Base-by-base conservation (phyloP, 768 basidiomycete species). In the Clathrus columnatus region DNA sequence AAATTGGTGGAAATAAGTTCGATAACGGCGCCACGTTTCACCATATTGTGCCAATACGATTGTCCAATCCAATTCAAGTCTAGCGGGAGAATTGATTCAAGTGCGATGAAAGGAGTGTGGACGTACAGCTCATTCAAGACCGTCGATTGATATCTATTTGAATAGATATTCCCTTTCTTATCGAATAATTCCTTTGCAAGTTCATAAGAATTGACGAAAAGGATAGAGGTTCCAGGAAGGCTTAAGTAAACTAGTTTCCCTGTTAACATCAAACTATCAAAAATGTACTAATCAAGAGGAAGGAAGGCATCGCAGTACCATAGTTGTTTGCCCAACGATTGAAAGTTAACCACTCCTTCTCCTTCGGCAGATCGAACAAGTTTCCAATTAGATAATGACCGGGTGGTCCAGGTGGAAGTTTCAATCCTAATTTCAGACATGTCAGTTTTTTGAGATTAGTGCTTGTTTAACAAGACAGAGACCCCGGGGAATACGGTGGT, bases 31-130 rank as follows among this genome's bases (percentile, higher is more conserved):
- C 24, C 10, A 27, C 7, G 7, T 18, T 67, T 44, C 49, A 70
- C 73, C 75, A 42, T 76, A 80, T 8, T 69, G 73, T 79, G 80
- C 80, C 53, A 80, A 78, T 0, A 74, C 78, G 46, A 81, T 78
- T 45, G 74, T 76, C 71, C 79, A 81, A 23, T 77, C 71, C 64
- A 44, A 17, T 56, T 18, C 20, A 20, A 44, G 20, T 36, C 32
- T 50, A 56, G 21, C 21, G n/a, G n/a, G n/a, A 23, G 24, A 24
- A 47, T 16, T 24, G 28, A 11, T 23, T 36, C 7, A 21, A 29
- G 26, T n/a, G 4, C 6, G 41, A 23, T 29, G 26, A 54, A 5
- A 28, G 48, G 16, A 28, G 16, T 16, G 16, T 17, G 20, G 42
- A 26, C 21, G n/a, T 50, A 59, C 59, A 61, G 32, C 46, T 62